Conservation (phyloP, 108 stramenopile genomes). For the Cyclostephanos invisitatus region DNA sequence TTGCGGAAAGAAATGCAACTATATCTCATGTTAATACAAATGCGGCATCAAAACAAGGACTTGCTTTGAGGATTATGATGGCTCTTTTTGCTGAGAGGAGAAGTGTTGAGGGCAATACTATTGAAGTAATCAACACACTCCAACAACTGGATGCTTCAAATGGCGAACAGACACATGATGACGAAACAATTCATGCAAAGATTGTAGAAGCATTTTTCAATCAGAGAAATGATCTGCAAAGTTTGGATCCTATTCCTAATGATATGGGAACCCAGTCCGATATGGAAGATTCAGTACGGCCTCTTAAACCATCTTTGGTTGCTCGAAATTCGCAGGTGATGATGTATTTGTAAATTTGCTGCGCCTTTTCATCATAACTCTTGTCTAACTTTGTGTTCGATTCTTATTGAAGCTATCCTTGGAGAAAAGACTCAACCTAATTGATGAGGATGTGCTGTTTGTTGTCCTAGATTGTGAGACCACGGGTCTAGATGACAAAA, state of each 20-base stretch:
- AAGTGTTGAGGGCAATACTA: neutral
- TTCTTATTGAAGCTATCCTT: neutral
- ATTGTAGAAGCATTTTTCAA: constrained; percentile 17
- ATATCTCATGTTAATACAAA: constrained; percentile 14
- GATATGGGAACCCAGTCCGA: neutral
- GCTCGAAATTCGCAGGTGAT: neutral
- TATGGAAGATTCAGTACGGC: neutral
- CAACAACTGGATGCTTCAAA: constrained; percentile 15
- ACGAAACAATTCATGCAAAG: constrained; percentile 11
- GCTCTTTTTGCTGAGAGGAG: constrained; percentile 26
- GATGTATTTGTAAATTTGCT: neutral
- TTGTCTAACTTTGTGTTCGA: neutral
- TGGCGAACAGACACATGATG: constrained; percentile 9
- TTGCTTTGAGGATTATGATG: constrained; percentile 34
- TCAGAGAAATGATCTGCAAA: neutral
- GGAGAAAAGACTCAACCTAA: constrained; percentile 5
- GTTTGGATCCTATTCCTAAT: neutral
- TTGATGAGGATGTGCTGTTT: constrained; percentile 30
- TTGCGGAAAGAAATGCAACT: constrained; percentile 7
- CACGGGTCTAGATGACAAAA: constrained; percentile 24
- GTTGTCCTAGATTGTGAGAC: constrained; percentile 41
- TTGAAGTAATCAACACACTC: constrained; percentile 11
- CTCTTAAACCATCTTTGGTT: neutral
- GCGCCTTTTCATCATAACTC: neutral
- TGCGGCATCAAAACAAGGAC: constrained; percentile 26